These are phyloP conservation scores for Microsporum canis DNA, from an alignment of 2,329 filamentous ascomycete species.

Conservation along the genomic window DNA sequence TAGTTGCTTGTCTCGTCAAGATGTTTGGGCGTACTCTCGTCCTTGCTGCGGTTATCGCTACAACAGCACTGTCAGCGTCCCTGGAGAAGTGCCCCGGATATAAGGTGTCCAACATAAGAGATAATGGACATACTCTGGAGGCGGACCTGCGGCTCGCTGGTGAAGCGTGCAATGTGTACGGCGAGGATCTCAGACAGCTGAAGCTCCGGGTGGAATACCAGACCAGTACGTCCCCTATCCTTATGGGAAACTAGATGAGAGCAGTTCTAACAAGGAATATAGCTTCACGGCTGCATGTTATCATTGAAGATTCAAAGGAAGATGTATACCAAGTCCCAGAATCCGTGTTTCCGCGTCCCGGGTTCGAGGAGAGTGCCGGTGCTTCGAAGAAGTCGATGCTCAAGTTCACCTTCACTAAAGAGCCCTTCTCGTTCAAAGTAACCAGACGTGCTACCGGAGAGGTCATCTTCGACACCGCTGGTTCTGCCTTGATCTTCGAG, in stretches of 20 bases:
- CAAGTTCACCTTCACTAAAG: slow-evolving; percentile 38
- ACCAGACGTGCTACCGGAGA: slow-evolving; percentile 15
- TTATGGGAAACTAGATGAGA: neutral
- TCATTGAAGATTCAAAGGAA: slow-evolving; percentile 53
- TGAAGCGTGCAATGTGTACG: slow-evolving; percentile 46
- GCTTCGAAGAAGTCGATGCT: slow-evolving; percentile 35
- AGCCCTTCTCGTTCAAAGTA: slow-evolving; percentile 55
- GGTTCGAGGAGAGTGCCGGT: slow-evolving; percentile 21
- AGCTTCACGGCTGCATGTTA: slow-evolving; percentile 53
- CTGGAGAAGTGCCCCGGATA: slow-evolving; percentile 15
- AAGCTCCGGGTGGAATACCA: slow-evolving; percentile 47
- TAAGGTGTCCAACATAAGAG: slow-evolving; percentile 10
- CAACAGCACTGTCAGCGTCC: neutral
- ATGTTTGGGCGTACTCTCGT: neutral
- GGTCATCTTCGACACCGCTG: slow-evolving; percentile 52
- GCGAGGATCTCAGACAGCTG: slow-evolving; percentile 42
- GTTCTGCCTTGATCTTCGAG: slow-evolving; percentile 55
- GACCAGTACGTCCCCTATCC: slow-evolving; percentile 31
- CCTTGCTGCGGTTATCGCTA: slow-evolving; percentile 4
- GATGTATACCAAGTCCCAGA: slow-evolving; percentile 59
- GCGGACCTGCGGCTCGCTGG: slow-evolving; percentile 60
- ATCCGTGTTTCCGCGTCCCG: slow-evolving; percentile 49
- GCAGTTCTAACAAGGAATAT: neutral
- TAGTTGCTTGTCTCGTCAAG: neutral
- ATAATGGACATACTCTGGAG: slow-evolving; percentile 39